Evolutionary conservation across 129 eudicot species (phyloP).

Genomic region (Flaveria ramosissima): DNA sequence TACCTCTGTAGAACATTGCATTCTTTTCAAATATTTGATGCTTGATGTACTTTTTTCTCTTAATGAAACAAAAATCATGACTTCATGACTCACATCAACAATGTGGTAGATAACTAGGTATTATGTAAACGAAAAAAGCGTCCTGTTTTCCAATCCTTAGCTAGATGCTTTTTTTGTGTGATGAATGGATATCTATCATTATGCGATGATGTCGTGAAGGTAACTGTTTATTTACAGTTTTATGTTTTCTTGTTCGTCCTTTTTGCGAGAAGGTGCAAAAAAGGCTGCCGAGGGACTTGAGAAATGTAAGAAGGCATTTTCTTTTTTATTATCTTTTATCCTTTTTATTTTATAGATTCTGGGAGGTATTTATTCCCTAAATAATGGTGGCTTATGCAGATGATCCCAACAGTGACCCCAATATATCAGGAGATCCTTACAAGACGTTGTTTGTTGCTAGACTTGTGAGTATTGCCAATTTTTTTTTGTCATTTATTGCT

Average conservation of each 20-base stretch:
- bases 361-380: not conserved
- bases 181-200: not conserved
- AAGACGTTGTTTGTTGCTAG: conserved; percentile 90
- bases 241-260: conserved; percentile 15
- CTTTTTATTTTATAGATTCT: not conserved
- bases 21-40: too few species aligned
- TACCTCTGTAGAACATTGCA: not conserved
- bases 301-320: conserved; percentile 52
- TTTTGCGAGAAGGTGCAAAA: conserved; percentile 64
- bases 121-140: not conserved
- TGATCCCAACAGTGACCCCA: conserved; percentile 83
- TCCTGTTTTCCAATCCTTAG: not conserved
- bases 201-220: not conserved
- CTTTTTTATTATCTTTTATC: not conserved
- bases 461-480: conserved; percentile 59
- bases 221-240: not conserved
- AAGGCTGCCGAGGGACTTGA: conserved; percentile 96
- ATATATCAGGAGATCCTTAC: conserved; percentile 95
- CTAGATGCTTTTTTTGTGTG: not conserved
- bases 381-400: conserved; percentile 45
- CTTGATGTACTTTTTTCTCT: not conserved
- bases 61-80: not conserved
- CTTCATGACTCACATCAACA: not conserved
- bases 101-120: not conserved
- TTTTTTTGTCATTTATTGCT: not conserved